A percentile compares a stretch with the other conserved stretches of the same genome.
These are phyloP conservation scores for Suhomyces bribrorum DNA, from an alignment of 1,139 yeast genomes.

Conservation along the genomic window DNA sequence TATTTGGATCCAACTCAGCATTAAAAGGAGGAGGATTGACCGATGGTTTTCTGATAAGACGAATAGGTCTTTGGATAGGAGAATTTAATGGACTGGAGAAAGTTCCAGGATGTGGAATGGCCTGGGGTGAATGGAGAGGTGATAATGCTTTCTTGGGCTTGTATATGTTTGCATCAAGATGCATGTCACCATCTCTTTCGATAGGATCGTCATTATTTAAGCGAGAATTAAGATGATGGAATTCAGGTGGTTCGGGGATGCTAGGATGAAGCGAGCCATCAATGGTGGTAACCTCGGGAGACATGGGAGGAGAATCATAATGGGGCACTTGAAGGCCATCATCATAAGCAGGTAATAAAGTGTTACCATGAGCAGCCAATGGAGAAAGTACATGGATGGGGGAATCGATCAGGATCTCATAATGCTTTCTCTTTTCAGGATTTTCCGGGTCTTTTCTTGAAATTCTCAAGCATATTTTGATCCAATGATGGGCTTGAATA, in stretches of 20 bases:
- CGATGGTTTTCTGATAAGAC: constrained; percentile 38
- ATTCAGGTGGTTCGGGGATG: constrained; percentile 16
- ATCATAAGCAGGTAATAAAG: constrained; percentile 60
- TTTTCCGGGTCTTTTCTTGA: constrained; percentile 62
- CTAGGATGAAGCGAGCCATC: constrained; percentile 24
- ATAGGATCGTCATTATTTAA: constrained; percentile 40
- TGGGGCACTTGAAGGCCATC: constrained; percentile 25
- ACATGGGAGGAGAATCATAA: constrained; percentile 39
- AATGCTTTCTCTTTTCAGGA: constrained; percentile 71
- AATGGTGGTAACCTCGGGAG: constrained; percentile 57
- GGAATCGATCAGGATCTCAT: constrained; percentile 88
- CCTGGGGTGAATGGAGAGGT: constrained; percentile 57
- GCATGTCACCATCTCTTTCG: constrained; percentile 44
- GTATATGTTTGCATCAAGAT: constrained; percentile 60
- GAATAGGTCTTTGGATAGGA: constrained; percentile 39
- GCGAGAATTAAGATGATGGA: constrained; percentile 32
- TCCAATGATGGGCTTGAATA: constrained; percentile 91
- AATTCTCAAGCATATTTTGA: constrained; percentile 78
- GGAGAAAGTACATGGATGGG: constrained; percentile 77
- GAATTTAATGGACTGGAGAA: constrained; percentile 39
- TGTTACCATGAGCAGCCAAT: constrained; percentile 71
- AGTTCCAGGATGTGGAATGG: constrained; percentile 49
- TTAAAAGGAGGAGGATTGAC: constrained; percentile 47
- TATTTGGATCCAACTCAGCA: constrained; percentile 33
- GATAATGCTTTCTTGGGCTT: constrained; percentile 41